A percentile compares a stretch with the other conserved stretches of the same genome.
Conservation (phyloP, 768 basidiomycete species). For the Trametes cinnabarina region DNA sequence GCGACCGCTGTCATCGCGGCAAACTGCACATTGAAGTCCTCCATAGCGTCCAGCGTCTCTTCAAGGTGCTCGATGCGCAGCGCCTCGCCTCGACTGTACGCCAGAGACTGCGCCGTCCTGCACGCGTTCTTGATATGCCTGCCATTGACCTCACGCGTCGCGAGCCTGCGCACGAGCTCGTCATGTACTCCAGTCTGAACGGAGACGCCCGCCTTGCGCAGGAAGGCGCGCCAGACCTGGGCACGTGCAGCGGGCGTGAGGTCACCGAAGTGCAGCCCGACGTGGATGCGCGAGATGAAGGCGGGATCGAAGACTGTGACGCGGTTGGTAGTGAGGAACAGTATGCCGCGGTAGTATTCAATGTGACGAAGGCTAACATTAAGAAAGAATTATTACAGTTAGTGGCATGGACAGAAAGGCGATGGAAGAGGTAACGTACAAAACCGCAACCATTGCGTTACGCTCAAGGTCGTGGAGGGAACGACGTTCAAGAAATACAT, state of each 20-base stretch:
- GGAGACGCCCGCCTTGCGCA: conserved; percentile 20
- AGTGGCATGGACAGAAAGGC: not conserved
- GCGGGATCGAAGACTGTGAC: conserved; percentile 61
- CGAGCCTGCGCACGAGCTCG: conserved; percentile 44
- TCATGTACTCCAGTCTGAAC: conserved; percentile 12
- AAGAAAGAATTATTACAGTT: not conserved
- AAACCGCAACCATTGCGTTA: conserved; percentile 70
- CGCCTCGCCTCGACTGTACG: conserved; percentile 39
- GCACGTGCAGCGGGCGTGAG: conserved; percentile 25
- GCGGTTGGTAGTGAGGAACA: conserved; percentile 41
- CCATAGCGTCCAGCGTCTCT: conserved; percentile 62
- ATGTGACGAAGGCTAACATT: conserved; percentile 27
- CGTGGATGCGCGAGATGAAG: conserved; percentile 65
- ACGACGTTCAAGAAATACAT: conserved; percentile 15
- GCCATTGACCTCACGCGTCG: conserved; percentile 54
- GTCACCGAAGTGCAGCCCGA: conserved; percentile 37
- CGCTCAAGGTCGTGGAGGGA: conserved; percentile 35
- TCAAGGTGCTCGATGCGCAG: conserved; percentile 48
- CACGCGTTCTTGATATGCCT: conserved; percentile 70
- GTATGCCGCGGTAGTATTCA: conserved; percentile 38
- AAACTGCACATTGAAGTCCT: conserved; percentile 36
- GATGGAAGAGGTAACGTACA: conserved; percentile 11
- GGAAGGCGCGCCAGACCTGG: conserved; percentile 31
- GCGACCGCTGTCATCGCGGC: conserved; percentile 1
- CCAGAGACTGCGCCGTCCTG: conserved; percentile 59